Conservation (phyloP, 805 yeast genomes). For the Candida oleophila region DNA sequence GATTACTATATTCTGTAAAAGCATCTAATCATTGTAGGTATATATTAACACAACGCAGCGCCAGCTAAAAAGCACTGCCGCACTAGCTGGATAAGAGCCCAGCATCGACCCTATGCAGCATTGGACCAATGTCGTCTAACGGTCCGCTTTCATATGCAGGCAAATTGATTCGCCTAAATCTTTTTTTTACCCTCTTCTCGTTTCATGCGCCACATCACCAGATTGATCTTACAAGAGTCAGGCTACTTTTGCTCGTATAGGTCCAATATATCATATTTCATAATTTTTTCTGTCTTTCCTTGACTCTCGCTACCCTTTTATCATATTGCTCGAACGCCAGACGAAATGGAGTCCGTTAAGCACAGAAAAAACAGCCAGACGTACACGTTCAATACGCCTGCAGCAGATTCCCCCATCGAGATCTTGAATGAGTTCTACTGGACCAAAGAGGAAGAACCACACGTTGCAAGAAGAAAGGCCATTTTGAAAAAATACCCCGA, state of each 20-base stretch:
- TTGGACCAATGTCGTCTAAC: too few species aligned
- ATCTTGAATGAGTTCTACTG: slow-evolving; percentile 70
- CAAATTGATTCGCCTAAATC: too few species aligned
- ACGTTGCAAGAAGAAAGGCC: slow-evolving; percentile 66
- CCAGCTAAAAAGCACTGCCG: not conserved
- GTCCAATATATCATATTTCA: not conserved
- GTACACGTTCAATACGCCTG: slow-evolving; percentile 33
- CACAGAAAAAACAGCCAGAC: slow-evolving; percentile 28
- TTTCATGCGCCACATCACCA: not conserved
- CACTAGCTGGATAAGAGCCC: not conserved
- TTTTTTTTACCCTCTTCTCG: not conserved
- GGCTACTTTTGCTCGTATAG: not conserved
- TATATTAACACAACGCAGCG: not conserved
- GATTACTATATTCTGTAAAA: too few species aligned
- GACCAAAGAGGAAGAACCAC: slow-evolving; percentile 84
- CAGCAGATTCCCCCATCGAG: slow-evolving; percentile 41
- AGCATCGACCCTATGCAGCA: too few species aligned
- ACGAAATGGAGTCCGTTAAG: slow-evolving; percentile 15
- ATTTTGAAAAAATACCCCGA: slow-evolving; percentile 78
- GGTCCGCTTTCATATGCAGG: too few species aligned
- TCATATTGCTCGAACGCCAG: not conserved
- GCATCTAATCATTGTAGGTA: too few species aligned
- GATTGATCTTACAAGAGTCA: not conserved
- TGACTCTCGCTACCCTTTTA: too few species aligned
- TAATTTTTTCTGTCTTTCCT: not conserved